Base-by-base conservation (phyloP, 2,329 filamentous ascomycete genomes). In the Stagonosporopsis vannaccii region DNA sequence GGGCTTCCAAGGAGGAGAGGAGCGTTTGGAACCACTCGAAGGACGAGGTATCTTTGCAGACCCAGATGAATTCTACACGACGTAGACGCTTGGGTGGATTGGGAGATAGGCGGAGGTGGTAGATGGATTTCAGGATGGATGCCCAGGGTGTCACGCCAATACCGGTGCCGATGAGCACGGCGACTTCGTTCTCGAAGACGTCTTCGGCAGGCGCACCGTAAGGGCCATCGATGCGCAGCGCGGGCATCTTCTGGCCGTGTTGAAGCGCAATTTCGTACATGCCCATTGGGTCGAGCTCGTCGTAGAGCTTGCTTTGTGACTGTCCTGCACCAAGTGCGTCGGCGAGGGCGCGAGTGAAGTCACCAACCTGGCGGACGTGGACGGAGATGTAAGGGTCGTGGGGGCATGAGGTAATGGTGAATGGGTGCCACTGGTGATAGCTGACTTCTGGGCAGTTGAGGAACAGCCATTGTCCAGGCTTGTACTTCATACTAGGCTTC, bases 1-100 rank as follows among this genome's bases (percentile, higher is more conserved):
- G 95, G 32, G 88, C 84, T 78, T 99, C 95, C 20, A 99, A 89
- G 0, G 91, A 96, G 0, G 90, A 91, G 15, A 99, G 85, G 0
- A 99, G 87, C 1, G 90, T 92, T 75, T 99, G 95, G 82, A 99
- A 98, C 95, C 95, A 99, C 79, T 98, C 95, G 71, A 99, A 99
- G 0, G 93, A 97, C 30, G 86, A 90, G 0, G 93, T 97, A 72
- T 97, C 93, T 76, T 91, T 95, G 84, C 94, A 97, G 47, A 98
- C 89, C 95, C 95, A 99, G 81, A 99, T 96, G 78, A 99, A 99
- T 77, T 99, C 95, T 28, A 99, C 94, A 75, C 95, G 90, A 57
- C 92, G 90, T 42, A 99, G 88, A 72, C 94, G 91, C 45, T 86
- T 87, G 1, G 94, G 93, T 22, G 93, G 91, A 80, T 97, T 95